Percentiles rank a stretch among this genome's conserved stretches.
Evolutionary conservation across 2,329 filamentous ascomycete genomes (phyloP).

Genomic region (Aspergillus nomiae): DNA sequence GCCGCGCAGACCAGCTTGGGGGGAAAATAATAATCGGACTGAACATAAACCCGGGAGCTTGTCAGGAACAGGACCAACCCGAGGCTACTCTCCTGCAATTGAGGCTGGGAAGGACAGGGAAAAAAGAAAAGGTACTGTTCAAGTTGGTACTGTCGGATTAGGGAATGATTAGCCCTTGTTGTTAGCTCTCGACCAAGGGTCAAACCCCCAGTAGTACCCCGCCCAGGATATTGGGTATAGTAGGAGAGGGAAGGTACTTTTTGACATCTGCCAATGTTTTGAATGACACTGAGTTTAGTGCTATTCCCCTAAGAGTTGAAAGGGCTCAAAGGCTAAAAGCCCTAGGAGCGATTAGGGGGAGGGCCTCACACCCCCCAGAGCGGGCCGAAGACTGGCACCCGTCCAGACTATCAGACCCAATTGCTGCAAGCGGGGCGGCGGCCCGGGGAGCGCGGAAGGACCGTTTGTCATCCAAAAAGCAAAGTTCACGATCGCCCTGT

Average conservation of each 20-base stretch:
- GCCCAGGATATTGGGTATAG: background rate
- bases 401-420: constrained; percentile 1
- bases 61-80: constrained; percentile 2
- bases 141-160: background rate
- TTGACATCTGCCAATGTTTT: background rate
- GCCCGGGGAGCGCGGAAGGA: constrained; percentile 23
- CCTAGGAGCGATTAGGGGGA: background rate
- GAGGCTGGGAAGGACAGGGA: background rate
- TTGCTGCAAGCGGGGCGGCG: constrained; percentile 8
- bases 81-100: background rate
- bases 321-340: background rate
- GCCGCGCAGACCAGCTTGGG: background rate
- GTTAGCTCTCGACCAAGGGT: background rate
- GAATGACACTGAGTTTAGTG: background rate
- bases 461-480: constrained; percentile 21
- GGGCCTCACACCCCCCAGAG: background rate
- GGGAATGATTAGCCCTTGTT: background rate
- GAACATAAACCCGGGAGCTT: background rate
- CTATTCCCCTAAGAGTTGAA: background rate
- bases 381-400: constrained; percentile 4
- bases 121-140: background rate
- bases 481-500: constrained; percentile 19
- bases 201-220: constrained; percentile 1
- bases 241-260: background rate
- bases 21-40: background rate